Evolutionary conservation across 305 asterid species (phyloP), one percentile per base, ranked within the genome.

Genomic region (Fraxinus greggii): DNA sequence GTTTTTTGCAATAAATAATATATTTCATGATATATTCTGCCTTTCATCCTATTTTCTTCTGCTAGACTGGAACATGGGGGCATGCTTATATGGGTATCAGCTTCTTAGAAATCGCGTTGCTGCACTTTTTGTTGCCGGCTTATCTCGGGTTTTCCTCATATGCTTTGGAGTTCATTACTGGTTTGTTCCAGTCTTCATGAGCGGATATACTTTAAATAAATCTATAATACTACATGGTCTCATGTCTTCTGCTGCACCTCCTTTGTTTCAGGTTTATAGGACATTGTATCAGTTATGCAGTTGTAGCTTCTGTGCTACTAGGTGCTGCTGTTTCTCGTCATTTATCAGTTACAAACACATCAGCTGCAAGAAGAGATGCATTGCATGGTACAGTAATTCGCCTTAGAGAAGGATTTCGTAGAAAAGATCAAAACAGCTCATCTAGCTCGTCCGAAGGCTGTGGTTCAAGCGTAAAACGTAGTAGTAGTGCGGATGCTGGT

Each of bases 101-200:
- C 98, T 97, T 86, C 97, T 97, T 78, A 91, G 89, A 87, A 97
- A 95, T 85, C 98, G 97, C 7, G 95, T 97, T 79, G 89, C 89
- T 80, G 99, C 97, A 81, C 98, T 97, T 84, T 88, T 93, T 82
- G 91, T 97, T 87, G 98, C 97, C 77, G 99, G 99, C 85, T 65
- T 86, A 74, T 92, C 95, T 85, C 98, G 99, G 78, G 92, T 97
- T 84, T 93, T 97, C 93, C 88, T 97, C 87, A 97, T 97, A 80
- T 97, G 98, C 87, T 97, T 97, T 89, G 98, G 99, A 72, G 98
- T 97, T 85, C 97, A 93, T 86, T 97, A 91, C 93, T 97, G 99
- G 99, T 96, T 86, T 84, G 97, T 88, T 72, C 42, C 78, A 70
- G 70, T 33, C 80, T 83, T 81, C 75, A 70, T 72, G 75, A 78